A percentile compares a stretch with the other conserved stretches of the same genome.
These are phyloP conservation scores for Fusarium torulosum DNA, from an alignment of 2,329 filamentous ascomycete genomes.

Conservation along the genomic window DNA sequence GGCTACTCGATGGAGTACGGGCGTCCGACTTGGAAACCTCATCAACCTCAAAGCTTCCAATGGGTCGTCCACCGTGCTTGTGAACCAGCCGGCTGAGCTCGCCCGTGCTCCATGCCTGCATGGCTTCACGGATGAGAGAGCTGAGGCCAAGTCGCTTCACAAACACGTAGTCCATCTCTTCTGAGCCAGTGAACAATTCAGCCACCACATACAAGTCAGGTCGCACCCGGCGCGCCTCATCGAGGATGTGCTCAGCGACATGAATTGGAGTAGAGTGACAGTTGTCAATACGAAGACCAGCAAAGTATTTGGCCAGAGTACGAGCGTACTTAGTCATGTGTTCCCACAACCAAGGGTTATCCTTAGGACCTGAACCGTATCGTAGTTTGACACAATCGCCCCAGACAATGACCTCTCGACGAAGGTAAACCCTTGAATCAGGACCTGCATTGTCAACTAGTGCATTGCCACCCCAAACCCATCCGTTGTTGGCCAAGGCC, in stretches of 20 bases:
- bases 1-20: slow-evolving; percentile 51
- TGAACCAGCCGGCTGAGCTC: slow-evolving; percentile 95
- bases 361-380: slow-evolving; percentile 82
- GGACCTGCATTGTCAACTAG: slow-evolving; percentile 94
- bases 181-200: slow-evolving; percentile 94
- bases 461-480: slow-evolving; percentile 98
- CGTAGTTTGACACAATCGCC: slow-evolving; percentile 97
- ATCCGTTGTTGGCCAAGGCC: slow-evolving; percentile 93
- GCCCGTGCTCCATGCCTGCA: slow-evolving; percentile 97
- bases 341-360: slow-evolving; percentile 95
- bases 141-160: slow-evolving; percentile 92
- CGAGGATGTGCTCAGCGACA: slow-evolving; percentile 93
- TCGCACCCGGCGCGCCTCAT: slow-evolving; percentile 89
- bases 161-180: slow-evolving; percentile 96
- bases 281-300: slow-evolving; percentile 96
- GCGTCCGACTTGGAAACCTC: slow-evolving; percentile 76
- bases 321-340: slow-evolving; percentile 95
- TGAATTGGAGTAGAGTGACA: slow-evolving; percentile 96
- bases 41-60: slow-evolving; percentile 97
- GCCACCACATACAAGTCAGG: slow-evolving; percentile 93
- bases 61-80: slow-evolving; percentile 90
- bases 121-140: slow-evolving; percentile 93
- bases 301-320: slow-evolving; percentile 93
- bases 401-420: slow-evolving; percentile 97
- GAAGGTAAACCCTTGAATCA: slow-evolving; percentile 90